Evolutionary conservation across 2,329 filamentous ascomycete genomes (phyloP), one percentile per base, ranked within the genome.

Genomic region (Escovopsis weberi): DNA sequence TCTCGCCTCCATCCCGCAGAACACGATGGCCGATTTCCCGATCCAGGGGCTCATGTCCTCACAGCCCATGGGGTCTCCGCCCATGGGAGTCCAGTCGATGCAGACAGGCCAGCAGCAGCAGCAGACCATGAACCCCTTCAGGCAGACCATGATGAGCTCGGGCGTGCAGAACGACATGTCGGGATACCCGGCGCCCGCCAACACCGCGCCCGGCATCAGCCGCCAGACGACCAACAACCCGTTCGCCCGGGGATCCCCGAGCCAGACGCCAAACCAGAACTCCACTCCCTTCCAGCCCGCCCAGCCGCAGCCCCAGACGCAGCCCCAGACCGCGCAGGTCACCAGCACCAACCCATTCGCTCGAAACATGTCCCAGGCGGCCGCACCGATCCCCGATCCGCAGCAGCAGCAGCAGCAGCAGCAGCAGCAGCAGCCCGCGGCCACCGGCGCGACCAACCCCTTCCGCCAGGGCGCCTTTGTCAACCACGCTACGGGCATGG

Each of bases 401-500:
- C 43, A 42, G 40, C 58, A 64, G n/a, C 65, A 64, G n/a, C 65
- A 68, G 66, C 68, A 2, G 65, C 62, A n/a, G 26, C 43, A 42
- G 40, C 58, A 64, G n/a, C 65, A 64, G n/a, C 65, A 68, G 66
- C 68, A 2, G 65, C 62, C 33, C 62, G 61, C 32, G 61, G 59
- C 71, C 39, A 95, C 88, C 0, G 88, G 87, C 8, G 86, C 77
- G 54, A 95, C 88, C 2, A 98, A 98, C 55, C 91, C 91, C 1
- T 96, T 96, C 72, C 76, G 91, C 12, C 87, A 96, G 57, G 85
- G 83, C 38, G 78, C 81, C 4, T 94, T 95, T 59, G 80, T 94
- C 41, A 91, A 94, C 56, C 87, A 94, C 55, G 72, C 79, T 48
- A 94, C 87, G 0, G 88, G 89, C 1, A 72, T 85, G 60, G 85